Conservation (phyloP, 2,329 filamentous ascomycete species). For the Penicillium sp. region DNA sequence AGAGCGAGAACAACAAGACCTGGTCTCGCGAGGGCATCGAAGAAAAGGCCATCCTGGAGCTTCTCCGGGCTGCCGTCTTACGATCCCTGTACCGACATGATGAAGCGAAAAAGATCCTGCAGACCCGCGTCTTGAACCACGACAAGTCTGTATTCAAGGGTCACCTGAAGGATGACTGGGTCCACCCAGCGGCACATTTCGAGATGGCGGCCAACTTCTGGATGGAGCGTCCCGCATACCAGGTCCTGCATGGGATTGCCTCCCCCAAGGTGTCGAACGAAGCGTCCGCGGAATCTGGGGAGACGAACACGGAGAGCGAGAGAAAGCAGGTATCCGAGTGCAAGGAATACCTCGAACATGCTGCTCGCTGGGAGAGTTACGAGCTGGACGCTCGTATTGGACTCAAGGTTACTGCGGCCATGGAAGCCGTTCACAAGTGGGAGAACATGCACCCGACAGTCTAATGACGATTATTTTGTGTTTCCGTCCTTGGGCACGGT, state of each 20-base stretch:
- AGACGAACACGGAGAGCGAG: slow-evolving; percentile 20
- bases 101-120: slow-evolving; percentile 58
- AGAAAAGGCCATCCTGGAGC: slow-evolving; percentile 55
- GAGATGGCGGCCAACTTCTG: slow-evolving; percentile 77
- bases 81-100: slow-evolving; percentile 54
- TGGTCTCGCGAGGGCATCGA: slow-evolving; percentile 49
- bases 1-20: slow-evolving; percentile 49
- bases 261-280: slow-evolving; percentile 4
- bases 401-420: slow-evolving; percentile 41
- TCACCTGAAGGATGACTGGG: slow-evolving; percentile 48
- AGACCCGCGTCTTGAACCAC: slow-evolving; percentile 54
- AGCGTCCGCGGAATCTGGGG: background rate
- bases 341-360: slow-evolving; percentile 49
- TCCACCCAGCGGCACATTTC: slow-evolving; percentile 68
- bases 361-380: slow-evolving; percentile 53
- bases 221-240: slow-evolving; percentile 50
- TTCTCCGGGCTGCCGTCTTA: slow-evolving; percentile 59
- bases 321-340: slow-evolving; percentile 43
- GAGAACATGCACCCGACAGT: slow-evolving; percentile 24
- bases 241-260: slow-evolving; percentile 24
- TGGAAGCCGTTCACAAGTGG: slow-evolving; percentile 40
- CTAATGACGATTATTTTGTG: background rate
- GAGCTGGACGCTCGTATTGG: slow-evolving; percentile 53
- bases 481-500: background rate
- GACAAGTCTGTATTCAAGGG: slow-evolving; percentile 48